A percentile compares a stretch with the other conserved stretches of the same genome.
These are phyloP conservation scores for Rhazya stricta DNA, from an alignment of 257 asterid species.

Conservation along the genomic window DNA sequence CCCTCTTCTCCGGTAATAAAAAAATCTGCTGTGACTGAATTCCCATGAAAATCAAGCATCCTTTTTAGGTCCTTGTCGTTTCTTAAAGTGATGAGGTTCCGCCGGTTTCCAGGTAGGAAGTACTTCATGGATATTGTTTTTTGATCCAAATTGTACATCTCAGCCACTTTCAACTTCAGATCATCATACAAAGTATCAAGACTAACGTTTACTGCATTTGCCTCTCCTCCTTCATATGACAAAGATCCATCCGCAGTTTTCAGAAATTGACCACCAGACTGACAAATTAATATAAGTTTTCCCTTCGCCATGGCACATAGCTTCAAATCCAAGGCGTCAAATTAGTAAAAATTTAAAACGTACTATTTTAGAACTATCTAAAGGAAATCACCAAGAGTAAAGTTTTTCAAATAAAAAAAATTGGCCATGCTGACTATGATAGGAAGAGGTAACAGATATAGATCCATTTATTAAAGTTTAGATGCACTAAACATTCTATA, in stretches of 20 bases:
- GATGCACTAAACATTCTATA: background rate
- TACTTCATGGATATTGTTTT: constrained; percentile 66
- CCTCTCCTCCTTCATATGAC: constrained; percentile 79
- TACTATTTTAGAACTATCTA: background rate
- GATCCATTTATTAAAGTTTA: background rate
- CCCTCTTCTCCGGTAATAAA: constrained; percentile 69
- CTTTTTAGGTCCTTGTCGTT: constrained; percentile 74
- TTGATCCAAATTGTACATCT: constrained; percentile 64
- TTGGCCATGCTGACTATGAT: too few species aligned
- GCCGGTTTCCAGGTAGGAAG: constrained; percentile 84
- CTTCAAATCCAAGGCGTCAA: constrained; percentile 23
- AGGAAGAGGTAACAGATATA: background rate
- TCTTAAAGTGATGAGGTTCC: constrained; percentile 69
- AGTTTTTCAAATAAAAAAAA: background rate
- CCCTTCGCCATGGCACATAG: constrained; percentile 68
- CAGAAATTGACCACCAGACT: constrained; percentile 78
- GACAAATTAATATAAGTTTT: constrained; percentile 84
- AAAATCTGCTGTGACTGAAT: constrained; percentile 77
- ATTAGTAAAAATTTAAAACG: background rate
- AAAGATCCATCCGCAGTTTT: constrained; percentile 61
- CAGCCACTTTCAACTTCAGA: constrained; percentile 72
- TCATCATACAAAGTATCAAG: constrained; percentile 57
- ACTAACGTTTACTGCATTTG: constrained; percentile 71
- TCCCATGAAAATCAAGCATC: constrained; percentile 78
- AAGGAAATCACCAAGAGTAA: background rate